Evolutionary conservation across 352 stramenopile species (phyloP).

Genomic region (Sclerospora graminicola): DNA sequence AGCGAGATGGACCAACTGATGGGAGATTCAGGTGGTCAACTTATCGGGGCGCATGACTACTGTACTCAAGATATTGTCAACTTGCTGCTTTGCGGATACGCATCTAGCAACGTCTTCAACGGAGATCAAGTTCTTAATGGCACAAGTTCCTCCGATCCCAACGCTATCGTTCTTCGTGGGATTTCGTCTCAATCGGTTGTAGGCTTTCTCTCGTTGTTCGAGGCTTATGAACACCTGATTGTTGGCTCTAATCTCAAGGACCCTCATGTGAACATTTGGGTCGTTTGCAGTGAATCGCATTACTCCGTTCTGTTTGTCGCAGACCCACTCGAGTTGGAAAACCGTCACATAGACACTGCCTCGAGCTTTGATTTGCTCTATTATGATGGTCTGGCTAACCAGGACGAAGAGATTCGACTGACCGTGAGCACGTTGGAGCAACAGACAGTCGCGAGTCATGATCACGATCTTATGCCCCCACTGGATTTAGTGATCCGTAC

Average conservation of each 20-base stretch:
- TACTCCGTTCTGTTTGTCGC: slow-evolving; percentile 84
- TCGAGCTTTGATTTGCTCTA: slow-evolving; percentile 73
- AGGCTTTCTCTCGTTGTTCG: slow-evolving; percentile 88
- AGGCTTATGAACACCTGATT: slow-evolving; percentile 84
- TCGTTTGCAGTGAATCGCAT: slow-evolving; percentile 89
- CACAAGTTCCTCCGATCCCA: slow-evolving; percentile 43
- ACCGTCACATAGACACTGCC: slow-evolving; percentile 25
- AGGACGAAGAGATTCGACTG: slow-evolving; percentile 78
- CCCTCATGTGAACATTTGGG: slow-evolving; percentile 74
- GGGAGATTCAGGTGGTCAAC: slow-evolving; percentile 32
- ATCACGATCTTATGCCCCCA: slow-evolving; percentile 65
- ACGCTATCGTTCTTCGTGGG: slow-evolving; percentile 55
- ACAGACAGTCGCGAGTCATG: slow-evolving; percentile 19
- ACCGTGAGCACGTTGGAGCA: slow-evolving; percentile 33
- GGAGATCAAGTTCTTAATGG: slow-evolving; percentile 67
- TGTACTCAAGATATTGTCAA: slow-evolving; percentile 95
- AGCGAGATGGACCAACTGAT: slow-evolving; percentile 82
- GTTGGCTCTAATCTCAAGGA: slow-evolving; percentile 77
- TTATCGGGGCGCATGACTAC: slow-evolving; percentile 84
- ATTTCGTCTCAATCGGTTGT: slow-evolving; percentile 41
- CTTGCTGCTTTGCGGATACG: slow-evolving; percentile 88
- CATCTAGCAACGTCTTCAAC: slow-evolving; percentile 93
- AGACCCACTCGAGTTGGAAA: slow-evolving; percentile 11
- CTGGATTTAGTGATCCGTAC: slow-evolving; percentile 87
- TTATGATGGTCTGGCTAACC: slow-evolving; percentile 81